Conservation (phyloP, 371 early-diverging fungal species). For the Neoconidiobolus thromboides region DNA sequence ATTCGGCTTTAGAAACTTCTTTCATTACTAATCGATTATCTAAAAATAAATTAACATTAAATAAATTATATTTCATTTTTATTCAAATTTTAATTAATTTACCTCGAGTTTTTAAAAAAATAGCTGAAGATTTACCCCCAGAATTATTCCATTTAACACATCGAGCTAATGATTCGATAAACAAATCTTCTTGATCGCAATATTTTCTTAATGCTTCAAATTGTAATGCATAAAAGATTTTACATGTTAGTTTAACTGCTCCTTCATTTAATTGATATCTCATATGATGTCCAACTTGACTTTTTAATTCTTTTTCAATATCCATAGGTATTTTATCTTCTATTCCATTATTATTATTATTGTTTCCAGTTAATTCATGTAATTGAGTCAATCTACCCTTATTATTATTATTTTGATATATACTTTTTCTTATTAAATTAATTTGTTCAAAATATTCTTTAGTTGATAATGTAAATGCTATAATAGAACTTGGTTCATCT, state of each 20-base stretch:
- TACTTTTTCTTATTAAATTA: slow-evolving; percentile 11
- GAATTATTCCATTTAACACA: slow-evolving; percentile 63
- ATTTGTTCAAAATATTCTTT: slow-evolving; percentile 1
- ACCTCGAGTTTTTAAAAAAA: slow-evolving; percentile 65
- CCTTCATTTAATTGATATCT: slow-evolving; percentile 54
- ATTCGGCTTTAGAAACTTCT: slow-evolving; percentile 65
- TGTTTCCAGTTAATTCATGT: slow-evolving; percentile 13
- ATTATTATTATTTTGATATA: too few species aligned
- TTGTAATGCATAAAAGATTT: slow-evolving; percentile 79
- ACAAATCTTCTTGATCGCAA: slow-evolving; percentile 65
- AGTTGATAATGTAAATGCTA: slow-evolving; percentile 59
- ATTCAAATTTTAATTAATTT: too few species aligned
- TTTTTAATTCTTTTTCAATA: slow-evolving; percentile 29
- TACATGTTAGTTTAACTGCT: slow-evolving; percentile 57
- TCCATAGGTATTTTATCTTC: not conserved
- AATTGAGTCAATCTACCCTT: slow-evolving; percentile 8
- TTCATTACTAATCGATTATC: slow-evolving; percentile 87
- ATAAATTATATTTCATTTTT: too few species aligned
- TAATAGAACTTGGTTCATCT: slow-evolving; percentile 83
- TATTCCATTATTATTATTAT: not conserved
- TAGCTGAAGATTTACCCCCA: slow-evolving; percentile 83
- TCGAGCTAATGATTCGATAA: slow-evolving; percentile 62
- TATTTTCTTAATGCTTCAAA: slow-evolving; percentile 74
- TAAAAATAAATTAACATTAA: too few species aligned
- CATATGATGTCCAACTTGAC: slow-evolving; percentile 36